phyloP scores from a whole-genome alignment of 768 basidiomycete species.

The Suillus sp. region DNA sequence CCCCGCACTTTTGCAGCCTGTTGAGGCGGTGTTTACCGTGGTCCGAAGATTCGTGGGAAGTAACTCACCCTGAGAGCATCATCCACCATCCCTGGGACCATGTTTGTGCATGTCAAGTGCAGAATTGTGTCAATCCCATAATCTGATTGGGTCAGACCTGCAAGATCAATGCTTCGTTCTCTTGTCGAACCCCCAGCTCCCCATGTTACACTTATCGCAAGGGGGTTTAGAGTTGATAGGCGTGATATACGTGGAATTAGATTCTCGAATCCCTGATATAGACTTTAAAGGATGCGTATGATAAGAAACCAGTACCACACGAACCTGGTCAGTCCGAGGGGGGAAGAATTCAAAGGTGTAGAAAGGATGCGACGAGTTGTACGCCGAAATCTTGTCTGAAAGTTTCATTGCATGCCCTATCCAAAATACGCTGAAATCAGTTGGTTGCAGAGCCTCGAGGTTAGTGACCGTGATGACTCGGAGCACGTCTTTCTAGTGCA shows the following conservation, averaged over 20 bases:
- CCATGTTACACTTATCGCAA: conserved; percentile 95
- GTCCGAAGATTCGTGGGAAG: conserved; percentile 2
- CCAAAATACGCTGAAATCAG: conserved; percentile 9
- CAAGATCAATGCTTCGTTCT: conserved; percentile 85
- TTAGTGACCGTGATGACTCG: background rate
- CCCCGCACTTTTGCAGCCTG: conserved; percentile 80
- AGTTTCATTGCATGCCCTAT: conserved; percentile 59
- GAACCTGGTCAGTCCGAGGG: conserved; percentile 86
- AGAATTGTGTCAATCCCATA: conserved; percentile 85
- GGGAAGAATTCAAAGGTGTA: conserved; percentile 98
- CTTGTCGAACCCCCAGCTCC: conserved; percentile 94
- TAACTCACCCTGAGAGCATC: conserved; percentile 73
- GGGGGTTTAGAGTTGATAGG: conserved; percentile 71
- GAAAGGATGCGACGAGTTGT: conserved; percentile 58
- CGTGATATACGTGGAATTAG: conserved; percentile 85
- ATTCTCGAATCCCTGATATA: conserved; percentile 82
- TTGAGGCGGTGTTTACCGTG: conserved; percentile 10
- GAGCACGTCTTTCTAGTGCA: background rate
- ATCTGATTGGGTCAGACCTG: conserved; percentile 69
- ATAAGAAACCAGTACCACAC: conserved; percentile 7
- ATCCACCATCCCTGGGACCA: conserved; percentile 87
- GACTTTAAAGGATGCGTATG: conserved; percentile 11
- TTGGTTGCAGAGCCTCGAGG: conserved; percentile 7
- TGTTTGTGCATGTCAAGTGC: conserved; percentile 97
- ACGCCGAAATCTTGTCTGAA: conserved; percentile 60